Percentiles rank a stretch among this genome's conserved stretches.
phyloP scores from a whole-genome alignment of 768 basidiomycete genomes.

The Lentinula aciculospora region DNA sequence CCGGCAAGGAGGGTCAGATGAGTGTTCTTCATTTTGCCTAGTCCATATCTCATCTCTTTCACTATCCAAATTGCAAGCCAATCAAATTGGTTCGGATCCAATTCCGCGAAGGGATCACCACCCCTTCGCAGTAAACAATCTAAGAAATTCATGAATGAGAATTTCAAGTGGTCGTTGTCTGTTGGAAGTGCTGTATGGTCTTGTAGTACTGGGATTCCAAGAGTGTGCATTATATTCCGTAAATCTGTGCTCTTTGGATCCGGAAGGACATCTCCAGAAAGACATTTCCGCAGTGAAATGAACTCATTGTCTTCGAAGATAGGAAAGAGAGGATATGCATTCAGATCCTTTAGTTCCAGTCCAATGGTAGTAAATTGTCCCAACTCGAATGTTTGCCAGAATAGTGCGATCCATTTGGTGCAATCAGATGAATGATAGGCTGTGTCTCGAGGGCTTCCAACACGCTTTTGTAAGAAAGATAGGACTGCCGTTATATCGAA shows the following conservation, averaged over 20 bases:
- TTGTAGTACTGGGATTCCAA: neutral
- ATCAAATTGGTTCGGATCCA: neutral
- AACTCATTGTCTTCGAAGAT: conserved; percentile 5
- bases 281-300: neutral
- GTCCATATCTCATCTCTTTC: neutral
- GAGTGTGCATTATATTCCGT: neutral
- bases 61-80: conserved; percentile 2
- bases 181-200: neutral
- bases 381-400: no score
- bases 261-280: neutral
- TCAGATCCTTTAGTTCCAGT: neutral
- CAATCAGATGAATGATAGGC: conserved; percentile 4
- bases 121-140: neutral
- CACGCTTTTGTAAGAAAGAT: neutral
- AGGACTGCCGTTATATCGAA: conserved; percentile 11
- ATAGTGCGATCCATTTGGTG: conserved; percentile 10
- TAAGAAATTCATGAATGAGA: neutral
- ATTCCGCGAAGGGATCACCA: neutral
- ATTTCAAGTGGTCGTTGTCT: neutral
- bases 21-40: neutral
- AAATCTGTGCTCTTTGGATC: neutral
- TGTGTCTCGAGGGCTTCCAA: conserved; percentile 1
- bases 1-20: neutral
- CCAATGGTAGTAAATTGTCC: neutral
- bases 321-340: conserved; percentile 11